These are phyloP conservation scores for Hypoxylon lenormandii DNA, from an alignment of 495 filamentous ascomycete genomes.

Conservation along the genomic window DNA sequence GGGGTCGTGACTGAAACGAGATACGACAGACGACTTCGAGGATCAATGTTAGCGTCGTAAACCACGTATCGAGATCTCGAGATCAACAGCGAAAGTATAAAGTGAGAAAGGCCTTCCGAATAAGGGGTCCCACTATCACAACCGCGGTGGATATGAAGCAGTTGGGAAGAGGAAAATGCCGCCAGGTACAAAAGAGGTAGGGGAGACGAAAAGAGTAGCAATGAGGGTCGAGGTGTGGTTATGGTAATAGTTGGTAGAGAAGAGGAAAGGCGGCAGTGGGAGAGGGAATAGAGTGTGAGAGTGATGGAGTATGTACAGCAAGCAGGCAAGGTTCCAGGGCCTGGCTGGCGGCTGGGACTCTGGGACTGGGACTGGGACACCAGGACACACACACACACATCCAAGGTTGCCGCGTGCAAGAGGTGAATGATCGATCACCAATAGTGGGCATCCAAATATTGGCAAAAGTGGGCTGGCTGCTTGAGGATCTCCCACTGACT, in stretches of 20 bases:
- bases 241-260: slow-evolving; percentile 34
- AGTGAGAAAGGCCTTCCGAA: slow-evolving; percentile 3
- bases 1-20: slow-evolving; percentile 15
- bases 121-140: slow-evolving; percentile 3
- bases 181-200: background rate
- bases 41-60: slow-evolving; percentile 30
- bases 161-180: slow-evolving; percentile 3
- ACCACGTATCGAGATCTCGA: slow-evolving; percentile 23
- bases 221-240: slow-evolving; percentile 13
- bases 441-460: slow-evolving; percentile 52
- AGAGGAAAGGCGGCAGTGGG: slow-evolving; percentile 37
- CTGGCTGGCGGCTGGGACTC: slow-evolving; percentile 9
- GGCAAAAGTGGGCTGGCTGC: slow-evolving; percentile 43
- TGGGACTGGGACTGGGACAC: slow-evolving; percentile 22
- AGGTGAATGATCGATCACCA: slow-evolving; percentile 49
- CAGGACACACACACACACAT: no score
- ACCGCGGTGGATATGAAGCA: background rate
- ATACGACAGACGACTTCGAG: slow-evolving; percentile 21
- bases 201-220: slow-evolving; percentile 27
- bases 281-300: slow-evolving; percentile 32
- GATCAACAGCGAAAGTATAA: slow-evolving; percentile 6
- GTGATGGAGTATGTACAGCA: slow-evolving; percentile 14
- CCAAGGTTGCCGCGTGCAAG: slow-evolving; percentile 49
- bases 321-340: slow-evolving; percentile 21
- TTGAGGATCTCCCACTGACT: slow-evolving; percentile 46